Base-by-base conservation (phyloP, 2,329 filamentous ascomycete genomes). In the Magnaporthales sp. region DNA sequence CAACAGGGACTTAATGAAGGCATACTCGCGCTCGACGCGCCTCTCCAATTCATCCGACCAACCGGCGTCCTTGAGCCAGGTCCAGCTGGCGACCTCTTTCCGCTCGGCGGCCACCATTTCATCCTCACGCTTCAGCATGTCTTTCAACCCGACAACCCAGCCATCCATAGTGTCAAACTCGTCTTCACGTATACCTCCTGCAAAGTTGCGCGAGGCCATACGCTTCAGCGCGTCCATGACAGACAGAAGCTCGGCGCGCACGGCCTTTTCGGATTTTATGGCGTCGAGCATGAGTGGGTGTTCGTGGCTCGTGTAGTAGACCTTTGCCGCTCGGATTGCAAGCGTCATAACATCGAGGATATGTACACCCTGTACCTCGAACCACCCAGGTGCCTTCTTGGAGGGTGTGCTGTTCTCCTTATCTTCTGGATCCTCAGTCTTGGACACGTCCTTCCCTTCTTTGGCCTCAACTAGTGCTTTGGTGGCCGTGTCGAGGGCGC, bases 271-370 rank as follows among this genome's bases (percentile, higher is more conserved):
- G 0, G 92, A 88, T 77, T 92, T 93, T 78, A 98, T 96, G 30
- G 90, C 81, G 73, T 95, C 92, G 22, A 98, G 82, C 51, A 91
- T 89, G 71, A 95, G 90, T 1, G 93, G 92, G 66, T 93, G 85
- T 73, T 96, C 91, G 75, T 98, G 95, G 4, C 92, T 86, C 0
- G 93, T 97, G 78, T 99, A 98, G 79, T 98, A 99, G 73, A 96
- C 89, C 79, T 96, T 97, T 65, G 95, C 95, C 1, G 94, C 93
- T 65, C 93, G 88, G 71, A 99, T 98, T n/a, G 94, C 94, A 66
- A 98, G 83, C 0, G 95, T 99, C 74, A 95, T 90, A 66, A 96
- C 89, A 75, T 98, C 94, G 67, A 98, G 85, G 51, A 99, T 87
- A 73, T 96, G 91, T 81, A 98, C 88, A 22, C 94, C 95, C 76